phyloP scores from a whole-genome alignment of 306 rosid species.

The Lathyrus tuberosus region DNA sequence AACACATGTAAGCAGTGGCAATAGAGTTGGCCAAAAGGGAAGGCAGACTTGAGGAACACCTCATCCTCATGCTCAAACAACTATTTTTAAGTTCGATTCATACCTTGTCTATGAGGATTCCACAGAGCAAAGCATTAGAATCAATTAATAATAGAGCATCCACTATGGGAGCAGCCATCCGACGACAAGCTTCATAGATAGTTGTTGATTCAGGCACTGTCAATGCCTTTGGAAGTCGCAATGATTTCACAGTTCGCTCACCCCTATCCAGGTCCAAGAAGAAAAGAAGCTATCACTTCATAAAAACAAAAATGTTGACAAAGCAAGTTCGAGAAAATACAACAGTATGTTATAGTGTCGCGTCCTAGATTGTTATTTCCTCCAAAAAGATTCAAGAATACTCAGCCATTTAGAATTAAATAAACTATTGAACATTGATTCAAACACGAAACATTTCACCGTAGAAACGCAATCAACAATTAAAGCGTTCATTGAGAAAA shows the following conservation, averaged over 20 bases:
- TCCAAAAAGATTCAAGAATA: background rate
- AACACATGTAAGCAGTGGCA: no score
- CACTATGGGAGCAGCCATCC: constrained; percentile 79
- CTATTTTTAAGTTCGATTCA: constrained; percentile 1
- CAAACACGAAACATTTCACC: no score
- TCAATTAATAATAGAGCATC: constrained; percentile 90
- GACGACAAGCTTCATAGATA: no score
- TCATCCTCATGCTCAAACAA: no score
- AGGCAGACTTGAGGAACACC: no score
- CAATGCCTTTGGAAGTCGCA: no score
- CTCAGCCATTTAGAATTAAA: background rate
- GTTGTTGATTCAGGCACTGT: no score
- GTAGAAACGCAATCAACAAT: no score
- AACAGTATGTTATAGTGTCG: background rate
- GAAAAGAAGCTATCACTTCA: background rate
- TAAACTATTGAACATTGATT: no score
- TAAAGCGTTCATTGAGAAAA: no score
- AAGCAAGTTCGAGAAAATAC: background rate
- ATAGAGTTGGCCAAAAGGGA: no score
- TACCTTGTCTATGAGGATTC: constrained; percentile 98
- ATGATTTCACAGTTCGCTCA: no score
- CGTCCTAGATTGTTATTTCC: background rate
- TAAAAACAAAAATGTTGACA: background rate
- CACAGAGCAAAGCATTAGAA: constrained; percentile 93
- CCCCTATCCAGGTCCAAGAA: constrained; percentile 44